A percentile compares a stretch with the other conserved stretches of the same genome.
Conservation (phyloP, 164 flowering plant genomes). For the Hamamelis virginiana region DNA sequence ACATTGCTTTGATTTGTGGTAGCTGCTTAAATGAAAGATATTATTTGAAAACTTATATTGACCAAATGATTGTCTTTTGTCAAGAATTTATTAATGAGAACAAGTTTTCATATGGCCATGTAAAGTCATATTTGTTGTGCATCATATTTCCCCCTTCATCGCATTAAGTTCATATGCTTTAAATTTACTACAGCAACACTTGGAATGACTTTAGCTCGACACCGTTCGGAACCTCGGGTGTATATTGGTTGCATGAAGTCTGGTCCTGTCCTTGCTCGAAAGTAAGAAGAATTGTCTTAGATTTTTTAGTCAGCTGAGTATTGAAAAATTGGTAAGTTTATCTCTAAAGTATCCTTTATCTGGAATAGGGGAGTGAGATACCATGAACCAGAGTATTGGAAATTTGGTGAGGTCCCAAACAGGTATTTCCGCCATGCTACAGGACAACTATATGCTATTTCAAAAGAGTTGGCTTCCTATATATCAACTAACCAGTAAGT, state of each 20-base stretch:
- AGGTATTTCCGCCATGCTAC: constrained; percentile 78
- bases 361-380: constrained; percentile 61
- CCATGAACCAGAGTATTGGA: constrained; percentile 79
- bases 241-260: constrained; percentile 90
- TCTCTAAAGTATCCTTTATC: not conserved
- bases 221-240: constrained; percentile 49
- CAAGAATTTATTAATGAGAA: too few relatives aligned
- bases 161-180: not conserved
- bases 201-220: constrained; percentile 39
- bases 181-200: constrained; percentile 46
- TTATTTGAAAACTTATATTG: not conserved
- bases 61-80: too few relatives aligned
- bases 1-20: not conserved
- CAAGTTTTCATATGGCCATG: too few relatives aligned
- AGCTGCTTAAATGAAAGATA: not conserved
- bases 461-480: constrained; percentile 66
- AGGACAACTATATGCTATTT: constrained; percentile 76
- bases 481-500: constrained; percentile 60
- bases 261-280: constrained; percentile 67
- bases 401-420: constrained; percentile 70
- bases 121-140: too few relatives aligned
- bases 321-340: not conserved
- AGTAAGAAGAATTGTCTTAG: constrained; percentile 35
- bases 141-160: not conserved
- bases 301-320: not conserved